Evolutionary conservation across 495 filamentous ascomycete species (phyloP), one percentile per base, ranked within the genome.

Genomic region (Parachaetomium inaequale): DNA sequence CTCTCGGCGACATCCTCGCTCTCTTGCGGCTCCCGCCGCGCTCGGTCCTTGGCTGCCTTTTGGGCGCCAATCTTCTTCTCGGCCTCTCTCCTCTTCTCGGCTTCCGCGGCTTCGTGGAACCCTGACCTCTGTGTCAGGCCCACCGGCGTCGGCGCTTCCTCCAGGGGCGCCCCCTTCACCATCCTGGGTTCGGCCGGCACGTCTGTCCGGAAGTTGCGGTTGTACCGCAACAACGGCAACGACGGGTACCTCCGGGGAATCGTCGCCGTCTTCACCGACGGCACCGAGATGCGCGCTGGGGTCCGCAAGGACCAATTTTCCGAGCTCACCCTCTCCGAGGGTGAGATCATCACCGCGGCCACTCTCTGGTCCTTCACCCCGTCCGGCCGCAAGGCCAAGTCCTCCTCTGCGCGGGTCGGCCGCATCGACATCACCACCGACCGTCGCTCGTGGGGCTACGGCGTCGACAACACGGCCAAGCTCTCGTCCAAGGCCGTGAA

Each of bases 181-280:
- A 50, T 59, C 6, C 38, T 59, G 4, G 57, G 57, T 5, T 10
- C 8, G 2, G 32, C 57, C 7, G 57, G 57, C 21, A 28, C 57
- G 12, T 32, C 32, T 1, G 57, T 59, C 21, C 23, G 7, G 4
- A 21, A 2, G 29, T 14, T 59, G 38, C 57, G 46, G 7, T 0
- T 59, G 8, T 59, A 51, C 46, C 57, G 57, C 45, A 59, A 51
- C 57, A 51, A 31, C 10, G 57, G 57, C 4, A 19, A 15, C 0
- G n/a, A 11, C 0, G 46, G 32, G 0, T 59, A 51, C 23, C 57
- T 59, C 32, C 57, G 57, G 7, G 57, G 57, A 1, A 1, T 52
- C 12, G 21, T 29, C 32, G 57, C 31, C 14, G 25, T 50, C 25
- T 59, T 59, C 34, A n/a, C 45, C 2, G 57, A 59, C 57, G 57